Conservation (phyloP, 2,329 filamentous ascomycete species). For the Onygenales sp. region DNA sequence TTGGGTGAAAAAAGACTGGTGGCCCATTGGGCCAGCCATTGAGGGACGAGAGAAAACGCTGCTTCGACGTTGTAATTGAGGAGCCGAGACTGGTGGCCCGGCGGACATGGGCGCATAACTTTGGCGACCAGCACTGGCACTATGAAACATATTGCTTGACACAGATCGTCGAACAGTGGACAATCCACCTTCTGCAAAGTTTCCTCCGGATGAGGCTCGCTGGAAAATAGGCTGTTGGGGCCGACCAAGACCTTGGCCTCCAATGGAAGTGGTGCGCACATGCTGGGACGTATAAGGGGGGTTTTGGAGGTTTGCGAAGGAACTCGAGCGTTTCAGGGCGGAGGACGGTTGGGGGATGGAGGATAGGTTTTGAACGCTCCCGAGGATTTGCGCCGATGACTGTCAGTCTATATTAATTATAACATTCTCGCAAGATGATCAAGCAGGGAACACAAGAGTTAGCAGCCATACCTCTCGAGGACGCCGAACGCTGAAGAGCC, state of each 20-base stretch:
- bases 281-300: conserved; percentile 60
- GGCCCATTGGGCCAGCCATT: conserved; percentile 54
- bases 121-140: conserved; percentile 55
- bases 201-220: conserved; percentile 61
- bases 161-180: conserved; percentile 76
- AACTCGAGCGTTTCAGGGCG: conserved; percentile 86
- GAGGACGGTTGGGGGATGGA: conserved; percentile 84
- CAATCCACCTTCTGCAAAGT: conserved; percentile 68
- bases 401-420: conserved; percentile 12
- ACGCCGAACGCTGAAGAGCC: conserved; percentile 83
- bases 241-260: conserved; percentile 73
- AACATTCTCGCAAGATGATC: neutral
- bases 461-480: conserved; percentile 65
- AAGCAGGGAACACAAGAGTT: neutral
- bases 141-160: conserved; percentile 56
- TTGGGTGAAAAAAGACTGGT: conserved; percentile 83
- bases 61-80: conserved; percentile 55
- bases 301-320: conserved; percentile 57
- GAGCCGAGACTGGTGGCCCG: conserved; percentile 36
- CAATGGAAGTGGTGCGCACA: conserved; percentile 75
- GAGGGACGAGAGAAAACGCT: conserved; percentile 75
- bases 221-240: conserved; percentile 82
- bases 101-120: conserved; percentile 55
- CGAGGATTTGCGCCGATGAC: conserved; percentile 55
- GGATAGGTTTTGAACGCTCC: conserved; percentile 71